Conservation (phyloP, 2,329 filamentous ascomycete genomes). For the Thermomyces lanuginosus region DNA sequence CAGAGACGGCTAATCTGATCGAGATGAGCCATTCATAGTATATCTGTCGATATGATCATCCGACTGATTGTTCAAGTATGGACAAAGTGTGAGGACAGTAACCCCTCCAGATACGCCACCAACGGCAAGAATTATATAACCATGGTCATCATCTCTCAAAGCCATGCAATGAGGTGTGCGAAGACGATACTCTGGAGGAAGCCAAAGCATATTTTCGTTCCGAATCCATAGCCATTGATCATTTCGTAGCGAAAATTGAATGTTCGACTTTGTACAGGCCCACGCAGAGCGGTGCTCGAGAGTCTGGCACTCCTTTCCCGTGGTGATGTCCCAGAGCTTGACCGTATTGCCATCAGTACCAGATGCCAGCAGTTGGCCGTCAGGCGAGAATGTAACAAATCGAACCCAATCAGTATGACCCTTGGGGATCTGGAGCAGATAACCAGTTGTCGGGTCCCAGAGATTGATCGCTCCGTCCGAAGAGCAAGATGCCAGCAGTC, state of each 20-base stretch:
- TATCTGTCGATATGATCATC: no score
- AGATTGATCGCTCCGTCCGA: neutral
- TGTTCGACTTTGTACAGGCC: constrained; percentile 1
- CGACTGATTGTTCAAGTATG: no score
- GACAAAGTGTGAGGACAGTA: no score
- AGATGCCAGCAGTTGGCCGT: constrained; percentile 9
- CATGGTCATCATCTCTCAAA: no score
- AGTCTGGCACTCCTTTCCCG: constrained; percentile 1
- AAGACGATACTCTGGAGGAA: constrained; percentile 5
- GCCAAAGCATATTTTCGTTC: constrained; percentile 4
- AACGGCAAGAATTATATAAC: no score
- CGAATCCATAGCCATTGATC: constrained; percentile 2
- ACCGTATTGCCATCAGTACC: constrained; percentile 2
- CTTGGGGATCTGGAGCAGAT: constrained; percentile 6
- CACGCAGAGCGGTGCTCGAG: constrained; percentile 2
- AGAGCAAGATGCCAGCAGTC: neutral
- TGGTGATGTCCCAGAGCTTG: constrained; percentile 5
- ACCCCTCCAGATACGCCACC: no score
- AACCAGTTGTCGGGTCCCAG: neutral
- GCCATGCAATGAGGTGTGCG: no score
- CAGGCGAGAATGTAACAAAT: constrained; percentile 13
- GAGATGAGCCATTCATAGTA: no score
- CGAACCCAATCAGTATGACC: constrained; percentile 8
- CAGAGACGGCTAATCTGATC: no score
- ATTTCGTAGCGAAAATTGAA: constrained; percentile 2